These are phyloP conservation scores for Trichoderma sp. DNA, from an alignment of 2,329 filamentous ascomycete species.

Conservation along the genomic window DNA sequence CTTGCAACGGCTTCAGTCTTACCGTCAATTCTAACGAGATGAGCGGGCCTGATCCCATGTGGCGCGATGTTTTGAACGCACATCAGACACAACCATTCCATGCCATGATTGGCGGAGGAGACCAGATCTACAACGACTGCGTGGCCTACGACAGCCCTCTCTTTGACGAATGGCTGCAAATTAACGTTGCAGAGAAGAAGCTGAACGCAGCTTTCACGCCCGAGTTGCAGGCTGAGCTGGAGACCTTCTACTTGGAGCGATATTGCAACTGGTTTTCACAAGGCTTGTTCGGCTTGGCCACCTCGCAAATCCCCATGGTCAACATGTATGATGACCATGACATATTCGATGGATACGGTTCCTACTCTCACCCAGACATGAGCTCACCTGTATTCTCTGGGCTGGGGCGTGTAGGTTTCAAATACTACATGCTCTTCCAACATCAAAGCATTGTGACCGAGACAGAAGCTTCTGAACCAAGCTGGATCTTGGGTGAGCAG, in stretches of 20 bases:
- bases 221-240: conserved; percentile 85
- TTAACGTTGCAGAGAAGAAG: conserved; percentile 78
- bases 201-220: conserved; percentile 73
- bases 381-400: conserved; percentile 85
- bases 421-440: conserved; percentile 98
- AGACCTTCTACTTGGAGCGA: conserved; percentile 81
- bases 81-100: conserved; percentile 94
- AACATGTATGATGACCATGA: conserved; percentile 98
- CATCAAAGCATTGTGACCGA: conserved; percentile 86
- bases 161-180: conserved; percentile 83
- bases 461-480: conserved; percentile 80
- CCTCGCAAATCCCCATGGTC: conserved; percentile 94
- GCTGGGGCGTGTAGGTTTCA: conserved; percentile 88
- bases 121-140: conserved; percentile 94
- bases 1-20: conserved; percentile 92
- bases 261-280: conserved; percentile 97
- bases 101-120: conserved; percentile 95
- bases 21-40: conserved; percentile 76
- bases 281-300: conserved; percentile 89
- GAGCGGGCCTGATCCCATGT: conserved; percentile 91
- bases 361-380: conserved; percentile 92
- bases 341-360: conserved; percentile 88
- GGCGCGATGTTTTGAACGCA: conserved; percentile 91
- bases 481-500: conserved; percentile 79
- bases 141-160: conserved; percentile 72